Conservation (phyloP, 495 filamentous ascomycete species). For the Aspergillus nidulans region DNA sequence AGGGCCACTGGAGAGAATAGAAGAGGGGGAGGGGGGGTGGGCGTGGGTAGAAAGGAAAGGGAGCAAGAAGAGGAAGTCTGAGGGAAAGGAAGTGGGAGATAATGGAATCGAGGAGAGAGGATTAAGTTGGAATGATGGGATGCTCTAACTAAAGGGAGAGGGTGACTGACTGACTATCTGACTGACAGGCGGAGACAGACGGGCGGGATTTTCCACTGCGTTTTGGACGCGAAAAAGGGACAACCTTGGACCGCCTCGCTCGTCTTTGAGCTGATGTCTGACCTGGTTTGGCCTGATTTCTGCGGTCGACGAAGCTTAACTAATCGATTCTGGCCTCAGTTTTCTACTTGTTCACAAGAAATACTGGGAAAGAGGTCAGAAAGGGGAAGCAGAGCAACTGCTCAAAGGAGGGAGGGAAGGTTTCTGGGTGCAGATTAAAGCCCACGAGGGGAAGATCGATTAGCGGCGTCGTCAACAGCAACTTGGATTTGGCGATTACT, state of each 20-base stretch:
- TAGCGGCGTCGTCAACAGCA: constrained; percentile 9
- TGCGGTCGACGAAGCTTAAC: neutral
- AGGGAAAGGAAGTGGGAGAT: constrained; percentile 17
- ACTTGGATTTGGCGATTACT: constrained; percentile 12
- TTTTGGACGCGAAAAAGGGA: constrained; percentile 3
- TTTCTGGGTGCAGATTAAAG: constrained; percentile 12
- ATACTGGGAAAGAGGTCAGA: neutral
- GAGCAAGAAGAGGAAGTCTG: constrained; percentile 11
- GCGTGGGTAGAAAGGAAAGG: constrained; percentile 13
- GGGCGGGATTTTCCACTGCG: constrained; percentile 23
- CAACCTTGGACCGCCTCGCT: neutral
- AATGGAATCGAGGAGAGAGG: constrained; percentile 14
- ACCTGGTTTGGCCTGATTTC: neutral
- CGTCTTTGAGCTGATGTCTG: too few species aligned
- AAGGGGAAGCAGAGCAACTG: constrained; percentile 1
- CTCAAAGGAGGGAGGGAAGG: constrained; percentile 1
- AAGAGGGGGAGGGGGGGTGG: too few species aligned
- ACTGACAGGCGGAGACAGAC: constrained; percentile 27
- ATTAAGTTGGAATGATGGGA: constrained; percentile 13
- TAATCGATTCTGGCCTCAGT: neutral
- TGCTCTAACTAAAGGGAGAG: constrained; percentile 20
- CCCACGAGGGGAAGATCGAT: constrained; percentile 18
- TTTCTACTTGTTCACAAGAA: neutral
- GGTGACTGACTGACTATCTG: constrained; percentile 4
- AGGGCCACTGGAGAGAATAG: constrained; percentile 17